Evolutionary conservation across 106 monocot genomes (phyloP), one percentile per base, ranked within the genome.

Genomic region (Dioscorea dumetorum): DNA sequence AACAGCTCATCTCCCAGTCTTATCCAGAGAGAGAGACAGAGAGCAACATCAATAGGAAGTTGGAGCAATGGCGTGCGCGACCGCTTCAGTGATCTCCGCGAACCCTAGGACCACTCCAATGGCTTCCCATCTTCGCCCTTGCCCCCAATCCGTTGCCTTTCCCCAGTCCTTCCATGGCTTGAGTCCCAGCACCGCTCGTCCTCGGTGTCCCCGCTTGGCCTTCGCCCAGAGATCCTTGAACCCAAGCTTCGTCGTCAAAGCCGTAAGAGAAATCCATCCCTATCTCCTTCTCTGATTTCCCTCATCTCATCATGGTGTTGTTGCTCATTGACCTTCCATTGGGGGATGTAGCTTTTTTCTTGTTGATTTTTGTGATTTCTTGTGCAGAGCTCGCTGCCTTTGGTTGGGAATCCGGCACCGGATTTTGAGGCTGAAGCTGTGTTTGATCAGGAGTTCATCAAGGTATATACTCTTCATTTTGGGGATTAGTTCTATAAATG

Each of bases 341-440:
- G 1, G 41, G 41, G 10, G 10, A 41, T 41, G 2, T 6, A 34
- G 1, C 0, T 6, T 6, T 41, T 3, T 41, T 41, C 41, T 58
- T 63, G 20, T 54, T 34, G 34, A 20, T 16, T 24, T 28, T 60
- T 62, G 48, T 54, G 32, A 13, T 17, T 62, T 9, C 48, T 75
- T 16, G 3, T 68, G 74, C 62, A 81, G 82, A 68, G 70, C 64
- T 72, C 80, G 59, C 62, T 85, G 22, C 94, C 94, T 4, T 73
- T 90, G 84, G 94, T 90, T 61, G 90, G 94, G 13, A 94, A 94
- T 58, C 57, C 34, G 18, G 94, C 94, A 7, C 90, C 94, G 5
- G 84, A 94, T 79, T 94, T 94, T 64, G 90, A 84, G 63, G 94
- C 90, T 1, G 90, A 94, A 64, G 94, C 94, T 20, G 94, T 94